Percentiles rank a stretch among this genome's conserved stretches.
Conservation (phyloP, 2,329 filamentous ascomycete genomes). For the Byssoonygena ceratinophila region DNA sequence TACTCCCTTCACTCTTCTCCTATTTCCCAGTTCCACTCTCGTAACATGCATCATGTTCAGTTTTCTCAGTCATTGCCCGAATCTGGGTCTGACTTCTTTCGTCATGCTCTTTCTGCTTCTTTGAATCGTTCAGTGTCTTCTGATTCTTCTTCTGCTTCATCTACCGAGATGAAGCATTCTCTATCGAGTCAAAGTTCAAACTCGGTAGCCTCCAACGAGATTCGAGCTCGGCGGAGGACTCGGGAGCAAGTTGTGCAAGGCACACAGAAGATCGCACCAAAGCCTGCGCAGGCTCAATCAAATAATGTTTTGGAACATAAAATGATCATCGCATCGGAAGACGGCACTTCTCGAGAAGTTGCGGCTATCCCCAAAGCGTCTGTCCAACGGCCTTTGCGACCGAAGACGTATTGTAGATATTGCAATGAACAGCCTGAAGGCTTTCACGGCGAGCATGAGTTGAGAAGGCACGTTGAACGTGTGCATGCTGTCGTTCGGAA, state of each 20-base stretch:
- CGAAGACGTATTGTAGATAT: slow-evolving; percentile 58
- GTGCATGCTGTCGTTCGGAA: slow-evolving; percentile 54
- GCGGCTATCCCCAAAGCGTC: slow-evolving; percentile 46
- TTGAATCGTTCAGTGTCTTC: slow-evolving; percentile 23
- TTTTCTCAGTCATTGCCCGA: slow-evolving; percentile 25
- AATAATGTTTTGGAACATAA: slow-evolving; percentile 33
- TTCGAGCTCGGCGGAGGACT: slow-evolving; percentile 38
- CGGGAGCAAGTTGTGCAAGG: slow-evolving; percentile 41
- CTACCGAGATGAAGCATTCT: slow-evolving; percentile 43
- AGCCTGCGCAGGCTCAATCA: slow-evolving; percentile 30
- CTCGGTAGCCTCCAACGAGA: slow-evolving; percentile 36
- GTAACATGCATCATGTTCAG: slow-evolving; percentile 24
- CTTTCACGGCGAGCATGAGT: slow-evolving; percentile 78
- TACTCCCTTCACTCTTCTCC: slow-evolving; percentile 21
- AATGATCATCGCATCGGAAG: slow-evolving; percentile 43
- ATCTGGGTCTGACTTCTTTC: slow-evolving; percentile 27
- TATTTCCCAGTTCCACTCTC: slow-evolving; percentile 20
- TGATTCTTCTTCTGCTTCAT: slow-evolving; percentile 26
- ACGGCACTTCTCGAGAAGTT: slow-evolving; percentile 47
- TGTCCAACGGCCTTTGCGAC: slow-evolving; percentile 56
- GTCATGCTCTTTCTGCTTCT: slow-evolving; percentile 18
- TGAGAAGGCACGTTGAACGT: slow-evolving; percentile 55
- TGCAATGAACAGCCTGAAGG: slow-evolving; percentile 66
- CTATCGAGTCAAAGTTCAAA: slow-evolving; percentile 39
- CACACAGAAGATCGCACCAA: slow-evolving; percentile 42